These are phyloP conservation scores for Gossypium australe DNA, from an alignment of 345 rosid genomes.

Conservation along the genomic window DNA sequence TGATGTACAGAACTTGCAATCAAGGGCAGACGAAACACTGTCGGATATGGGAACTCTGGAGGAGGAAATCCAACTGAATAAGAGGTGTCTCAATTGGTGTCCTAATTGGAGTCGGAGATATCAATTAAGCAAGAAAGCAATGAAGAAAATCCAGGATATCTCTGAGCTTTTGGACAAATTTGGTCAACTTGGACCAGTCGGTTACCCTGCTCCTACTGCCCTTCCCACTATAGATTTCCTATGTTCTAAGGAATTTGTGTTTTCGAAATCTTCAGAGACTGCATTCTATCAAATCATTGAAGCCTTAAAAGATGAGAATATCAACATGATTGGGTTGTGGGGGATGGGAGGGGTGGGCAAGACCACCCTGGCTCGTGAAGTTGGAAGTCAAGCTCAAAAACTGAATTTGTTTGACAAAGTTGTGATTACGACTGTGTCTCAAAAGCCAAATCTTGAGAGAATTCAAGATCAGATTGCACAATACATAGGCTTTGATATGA, in stretches of 20 bases:
- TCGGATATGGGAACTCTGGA: no score
- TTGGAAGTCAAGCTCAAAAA: background rate
- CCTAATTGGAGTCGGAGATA: no score
- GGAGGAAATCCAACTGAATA: no score
- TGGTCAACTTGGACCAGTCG: no score
- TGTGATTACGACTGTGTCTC: background rate
- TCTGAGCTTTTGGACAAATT: background rate
- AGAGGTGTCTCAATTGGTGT: no score
- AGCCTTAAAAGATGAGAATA: background rate
- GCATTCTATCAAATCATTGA: background rate
- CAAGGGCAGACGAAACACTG: background rate
- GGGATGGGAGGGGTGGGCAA: background rate
- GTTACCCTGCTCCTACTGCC: no score
- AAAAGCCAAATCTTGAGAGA: background rate
- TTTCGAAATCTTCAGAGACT: background rate
- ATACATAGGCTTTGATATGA: background rate
- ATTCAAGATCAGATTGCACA: constrained; percentile 2
- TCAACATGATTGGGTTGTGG: background rate
- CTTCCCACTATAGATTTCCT: background rate
- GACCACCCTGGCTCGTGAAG: background rate
- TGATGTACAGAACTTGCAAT: background rate
- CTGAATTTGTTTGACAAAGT: background rate
- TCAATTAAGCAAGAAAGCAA: background rate
- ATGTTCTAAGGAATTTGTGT: background rate
- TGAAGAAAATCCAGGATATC: background rate